Conservation (phyloP, 139 green algal genomes). For the Penium margaritaceum region DNA sequence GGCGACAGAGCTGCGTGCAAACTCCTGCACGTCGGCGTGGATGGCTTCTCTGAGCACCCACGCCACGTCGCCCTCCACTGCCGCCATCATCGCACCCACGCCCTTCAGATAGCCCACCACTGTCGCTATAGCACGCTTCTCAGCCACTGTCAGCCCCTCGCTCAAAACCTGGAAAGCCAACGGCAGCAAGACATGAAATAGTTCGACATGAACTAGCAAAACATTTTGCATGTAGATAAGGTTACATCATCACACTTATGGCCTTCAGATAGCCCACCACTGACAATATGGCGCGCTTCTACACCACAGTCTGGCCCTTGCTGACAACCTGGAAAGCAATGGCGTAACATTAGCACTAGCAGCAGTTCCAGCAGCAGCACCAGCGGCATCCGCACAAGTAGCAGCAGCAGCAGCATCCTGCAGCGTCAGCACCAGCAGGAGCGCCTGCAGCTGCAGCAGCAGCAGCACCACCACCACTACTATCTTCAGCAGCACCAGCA, state of each 20-base stretch:
- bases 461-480: background rate
- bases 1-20: conserved; percentile 3
- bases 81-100: conserved; percentile 19
- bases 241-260: background rate
- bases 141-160: no score
- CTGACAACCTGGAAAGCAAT: no score
- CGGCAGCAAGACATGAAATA: background rate
- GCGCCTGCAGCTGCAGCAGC: background rate
- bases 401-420: no score
- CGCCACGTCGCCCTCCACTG: conserved; percentile 1
- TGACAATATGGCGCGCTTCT: no score
- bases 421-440: no score
- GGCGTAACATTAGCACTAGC: no score
- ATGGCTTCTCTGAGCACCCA: conserved; percentile 14
- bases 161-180: no score
- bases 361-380: no score
- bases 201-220: background rate
- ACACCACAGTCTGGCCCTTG: no score
- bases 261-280: no score
- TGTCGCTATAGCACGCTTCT: background rate
- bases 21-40: conserved; percentile 22
- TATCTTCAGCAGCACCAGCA: background rate
- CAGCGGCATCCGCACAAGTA: no score
- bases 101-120: conserved; percentile 8
- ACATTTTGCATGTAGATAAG: background rate